These are phyloP conservation scores for Coniosporium apollinis DNA, from an alignment of 495 filamentous ascomycete genomes.

Conservation along the genomic window DNA sequence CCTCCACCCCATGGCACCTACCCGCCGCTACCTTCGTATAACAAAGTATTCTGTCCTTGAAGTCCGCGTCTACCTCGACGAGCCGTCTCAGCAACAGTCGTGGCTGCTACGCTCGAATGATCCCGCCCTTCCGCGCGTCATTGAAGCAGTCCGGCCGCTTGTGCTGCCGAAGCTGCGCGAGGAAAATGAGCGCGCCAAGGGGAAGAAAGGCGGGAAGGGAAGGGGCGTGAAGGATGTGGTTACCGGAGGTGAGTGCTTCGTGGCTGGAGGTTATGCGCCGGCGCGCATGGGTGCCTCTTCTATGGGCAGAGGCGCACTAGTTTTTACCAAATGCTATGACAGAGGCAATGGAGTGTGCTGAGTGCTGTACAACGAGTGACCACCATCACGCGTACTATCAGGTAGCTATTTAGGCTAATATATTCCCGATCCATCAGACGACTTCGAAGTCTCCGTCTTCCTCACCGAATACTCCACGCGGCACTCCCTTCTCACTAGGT, in stretches of 20 bases:
- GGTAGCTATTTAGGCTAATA: not conserved
- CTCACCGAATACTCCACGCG: slow-evolving; percentile 75
- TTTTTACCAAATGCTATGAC: slow-evolving; percentile 1
- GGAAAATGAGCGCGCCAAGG: slow-evolving; percentile 53
- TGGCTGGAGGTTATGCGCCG: slow-evolving; percentile 1
- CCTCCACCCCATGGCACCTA: slow-evolving; percentile 47
- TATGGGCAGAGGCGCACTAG: not conserved
- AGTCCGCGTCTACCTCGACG: slow-evolving; percentile 87
- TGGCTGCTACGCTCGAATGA: slow-evolving; percentile 68
- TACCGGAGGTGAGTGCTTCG: slow-evolving; percentile 42
- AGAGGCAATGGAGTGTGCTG: slow-evolving; percentile 4
- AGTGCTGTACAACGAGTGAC: no score
- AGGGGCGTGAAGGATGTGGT: slow-evolving; percentile 80
- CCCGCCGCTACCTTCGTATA: slow-evolving; percentile 68
- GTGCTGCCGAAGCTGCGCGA: slow-evolving; percentile 83
- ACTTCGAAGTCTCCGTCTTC: slow-evolving; percentile 89
- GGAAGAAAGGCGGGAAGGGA: slow-evolving; percentile 40
- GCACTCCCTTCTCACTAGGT: slow-evolving; percentile 72
- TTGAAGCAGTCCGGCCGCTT: slow-evolving; percentile 63
- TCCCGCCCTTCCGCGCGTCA: slow-evolving; percentile 61
- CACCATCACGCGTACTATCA: not conserved
- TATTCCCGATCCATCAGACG: slow-evolving; percentile 46
- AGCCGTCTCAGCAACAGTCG: slow-evolving; percentile 54
- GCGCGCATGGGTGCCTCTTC: not conserved
- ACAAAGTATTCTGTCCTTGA: slow-evolving; percentile 84